Conservation (phyloP, 371 early-diverging fungal species). For the Amoeboaphelidium occidentale region DNA sequence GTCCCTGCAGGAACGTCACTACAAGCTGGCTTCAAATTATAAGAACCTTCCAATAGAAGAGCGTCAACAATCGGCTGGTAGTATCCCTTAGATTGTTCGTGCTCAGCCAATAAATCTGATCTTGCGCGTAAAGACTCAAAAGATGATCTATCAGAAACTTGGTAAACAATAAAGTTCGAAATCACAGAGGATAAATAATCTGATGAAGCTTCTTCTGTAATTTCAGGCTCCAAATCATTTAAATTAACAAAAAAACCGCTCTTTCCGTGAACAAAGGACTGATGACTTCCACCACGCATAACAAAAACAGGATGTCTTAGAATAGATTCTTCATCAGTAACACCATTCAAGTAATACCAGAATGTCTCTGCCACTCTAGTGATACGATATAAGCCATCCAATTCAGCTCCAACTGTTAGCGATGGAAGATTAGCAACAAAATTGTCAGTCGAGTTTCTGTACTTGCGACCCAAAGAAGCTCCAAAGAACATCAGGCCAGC, state of each 20-base stretch:
- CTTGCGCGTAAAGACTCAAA: too few species aligned
- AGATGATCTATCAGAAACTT: too few species aligned
- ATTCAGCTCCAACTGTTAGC: background rate
- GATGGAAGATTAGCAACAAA: background rate
- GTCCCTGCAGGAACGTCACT: too few species aligned
- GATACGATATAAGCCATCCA: background rate
- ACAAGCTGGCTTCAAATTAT: background rate
- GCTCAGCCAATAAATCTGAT: too few species aligned
- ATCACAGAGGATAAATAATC: too few species aligned
- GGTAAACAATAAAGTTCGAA: too few species aligned
- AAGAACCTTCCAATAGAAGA: background rate
- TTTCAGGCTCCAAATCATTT: background rate
- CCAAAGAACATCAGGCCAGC: background rate
- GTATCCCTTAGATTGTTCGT: background rate
- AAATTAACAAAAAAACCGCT: background rate
- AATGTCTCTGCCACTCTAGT: background rate
- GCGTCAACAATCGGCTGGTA: background rate
- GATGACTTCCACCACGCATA: background rate
- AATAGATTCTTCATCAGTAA: background rate
- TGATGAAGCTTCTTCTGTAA: too few species aligned
- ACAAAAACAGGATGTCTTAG: background rate
- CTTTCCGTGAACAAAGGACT: background rate
- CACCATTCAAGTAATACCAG: background rate
- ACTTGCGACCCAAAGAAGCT: background rate
- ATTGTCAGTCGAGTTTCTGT: background rate